phyloP scores from a whole-genome alignment of 768 basidiomycete species.

The Trametes cingulata region DNA sequence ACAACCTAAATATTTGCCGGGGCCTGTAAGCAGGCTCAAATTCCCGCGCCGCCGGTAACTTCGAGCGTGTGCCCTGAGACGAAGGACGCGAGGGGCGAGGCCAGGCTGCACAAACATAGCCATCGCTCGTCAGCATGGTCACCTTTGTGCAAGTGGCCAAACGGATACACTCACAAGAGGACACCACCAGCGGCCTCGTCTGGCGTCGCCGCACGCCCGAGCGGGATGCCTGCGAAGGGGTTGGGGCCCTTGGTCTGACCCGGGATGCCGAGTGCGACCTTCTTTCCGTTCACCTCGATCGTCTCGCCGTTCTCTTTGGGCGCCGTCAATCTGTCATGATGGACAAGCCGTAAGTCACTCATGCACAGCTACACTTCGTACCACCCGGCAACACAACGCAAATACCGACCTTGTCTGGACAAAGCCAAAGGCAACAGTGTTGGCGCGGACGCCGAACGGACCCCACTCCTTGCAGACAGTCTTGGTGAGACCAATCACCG shows the following conservation, averaged over 20 bases:
- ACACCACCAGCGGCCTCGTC: conserved; percentile 78
- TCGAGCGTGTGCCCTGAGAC: conserved; percentile 83
- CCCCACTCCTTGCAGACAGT: conserved; percentile 91
- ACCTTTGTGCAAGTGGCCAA: not conserved
- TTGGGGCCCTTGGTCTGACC: conserved; percentile 42
- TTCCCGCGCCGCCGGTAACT: conserved; percentile 80
- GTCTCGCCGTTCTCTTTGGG: conserved; percentile 75
- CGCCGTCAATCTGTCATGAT: conserved; percentile 58
- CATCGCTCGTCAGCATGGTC: not conserved
- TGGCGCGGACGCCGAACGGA: conserved; percentile 75
- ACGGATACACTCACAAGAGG: conserved; percentile 63
- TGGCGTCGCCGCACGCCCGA: conserved; percentile 62
- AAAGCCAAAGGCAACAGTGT: conserved; percentile 77
- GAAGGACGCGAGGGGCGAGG: conserved; percentile 76
- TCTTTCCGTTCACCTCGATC: conserved; percentile 82
- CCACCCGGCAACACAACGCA: not conserved
- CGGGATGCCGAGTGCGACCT: conserved; percentile 81
- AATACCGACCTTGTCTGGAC: conserved; percentile 67
- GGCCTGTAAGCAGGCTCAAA: conserved; percentile 38
- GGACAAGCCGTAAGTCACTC: not conserved
- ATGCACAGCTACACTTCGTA: not conserved
- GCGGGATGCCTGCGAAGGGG: conserved; percentile 56
- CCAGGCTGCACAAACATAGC: conserved; percentile 48
- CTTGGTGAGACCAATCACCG: conserved; percentile 78
- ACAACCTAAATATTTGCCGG: not conserved